A percentile compares a stretch with the other conserved stretches of the same genome.
Evolutionary conservation across 768 basidiomycete genomes (phyloP).

Genomic region (Boletus huronensis): DNA sequence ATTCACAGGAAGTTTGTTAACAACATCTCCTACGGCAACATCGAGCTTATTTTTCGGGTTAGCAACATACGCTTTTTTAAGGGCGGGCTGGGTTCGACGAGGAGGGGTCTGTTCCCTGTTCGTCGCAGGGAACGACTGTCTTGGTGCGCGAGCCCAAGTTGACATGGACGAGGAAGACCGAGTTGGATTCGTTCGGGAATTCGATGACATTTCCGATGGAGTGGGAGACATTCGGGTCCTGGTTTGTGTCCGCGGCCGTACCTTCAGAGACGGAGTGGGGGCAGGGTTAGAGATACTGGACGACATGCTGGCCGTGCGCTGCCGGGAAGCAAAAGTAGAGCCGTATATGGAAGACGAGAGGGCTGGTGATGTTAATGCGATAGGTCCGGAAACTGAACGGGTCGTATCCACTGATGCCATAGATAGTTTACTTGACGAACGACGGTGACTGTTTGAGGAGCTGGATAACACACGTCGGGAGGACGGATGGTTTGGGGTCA

Average conservation of each 20-base stretch:
- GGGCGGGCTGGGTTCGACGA: constrained; percentile 34
- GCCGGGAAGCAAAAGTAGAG: constrained; percentile 81
- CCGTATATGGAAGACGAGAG: constrained; percentile 41
- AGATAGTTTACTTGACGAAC: constrained; percentile 60
- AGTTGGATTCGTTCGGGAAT: constrained; percentile 45
- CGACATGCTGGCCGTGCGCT: constrained; percentile 67
- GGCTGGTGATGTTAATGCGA: constrained; percentile 36
- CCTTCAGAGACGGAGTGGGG: constrained; percentile 29
- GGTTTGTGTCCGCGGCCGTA: constrained; percentile 41
- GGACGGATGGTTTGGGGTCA: constrained; percentile 43
- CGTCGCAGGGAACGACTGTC: constrained; percentile 52
- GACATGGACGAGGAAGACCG: constrained; percentile 47
- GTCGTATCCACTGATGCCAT: constrained; percentile 39
- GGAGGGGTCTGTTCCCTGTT: constrained; percentile 47
- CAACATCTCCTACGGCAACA: constrained; percentile 86
- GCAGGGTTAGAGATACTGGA: constrained; percentile 40
- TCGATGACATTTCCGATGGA: constrained; percentile 54
- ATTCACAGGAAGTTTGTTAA: constrained; percentile 82
- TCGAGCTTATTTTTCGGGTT: constrained; percentile 91
- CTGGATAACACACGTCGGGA: constrained; percentile 51
- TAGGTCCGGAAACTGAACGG: constrained; percentile 71
- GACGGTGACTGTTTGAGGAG: constrained; percentile 40
- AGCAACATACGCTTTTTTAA: constrained; percentile 73
- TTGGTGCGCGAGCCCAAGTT: constrained; percentile 67
- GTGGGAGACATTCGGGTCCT: constrained; percentile 56